These are phyloP conservation scores for Ogataea methanolica DNA, from an alignment of 805 yeast species.

Conservation along the genomic window DNA sequence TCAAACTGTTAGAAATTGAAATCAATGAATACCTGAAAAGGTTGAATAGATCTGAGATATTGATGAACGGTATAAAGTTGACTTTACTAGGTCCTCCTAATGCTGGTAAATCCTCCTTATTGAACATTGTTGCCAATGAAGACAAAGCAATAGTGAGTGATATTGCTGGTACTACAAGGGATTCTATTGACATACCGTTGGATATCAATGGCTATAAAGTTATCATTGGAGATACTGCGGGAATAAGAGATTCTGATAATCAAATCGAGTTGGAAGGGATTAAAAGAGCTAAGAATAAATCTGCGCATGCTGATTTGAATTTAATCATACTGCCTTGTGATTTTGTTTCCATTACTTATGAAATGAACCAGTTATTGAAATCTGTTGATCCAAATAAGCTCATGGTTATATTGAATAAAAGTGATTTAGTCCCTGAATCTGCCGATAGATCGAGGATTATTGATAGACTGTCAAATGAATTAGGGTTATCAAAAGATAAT, in stretches of 20 bases:
- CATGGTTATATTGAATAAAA: slow-evolving; percentile 53
- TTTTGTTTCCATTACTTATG: slow-evolving; percentile 28
- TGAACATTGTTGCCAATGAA: slow-evolving; percentile 69
- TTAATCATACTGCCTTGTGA: slow-evolving; percentile 58
- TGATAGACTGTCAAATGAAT: slow-evolving; percentile 13
- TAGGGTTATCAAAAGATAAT: slow-evolving; percentile 20
- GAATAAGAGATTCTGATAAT: slow-evolving; percentile 51
- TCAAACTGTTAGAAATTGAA: slow-evolving; percentile 39
- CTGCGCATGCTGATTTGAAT: slow-evolving; percentile 60
- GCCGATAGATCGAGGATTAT: slow-evolving; percentile 16
- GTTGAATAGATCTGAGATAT: slow-evolving; percentile 54
- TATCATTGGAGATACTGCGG: slow-evolving; percentile 89
- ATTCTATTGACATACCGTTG: slow-evolving; percentile 73
- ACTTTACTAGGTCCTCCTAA: slow-evolving; percentile 88
- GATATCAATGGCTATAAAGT: slow-evolving; percentile 84
- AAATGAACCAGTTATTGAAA: slow-evolving; percentile 36
- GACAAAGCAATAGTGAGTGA: slow-evolving; percentile 90
- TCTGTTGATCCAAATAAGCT: slow-evolving; percentile 16
- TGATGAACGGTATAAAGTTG: slow-evolving; percentile 68
- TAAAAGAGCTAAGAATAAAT: slow-evolving; percentile 59
- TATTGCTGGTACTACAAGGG: slow-evolving; percentile 93
- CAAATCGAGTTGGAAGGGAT: slow-evolving; percentile 69
- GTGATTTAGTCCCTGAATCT: slow-evolving; percentile 38
- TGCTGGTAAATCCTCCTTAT: slow-evolving; percentile 89
- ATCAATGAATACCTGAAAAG: slow-evolving; percentile 40